Evolutionary conservation across 805 yeast species (phyloP), one percentile per base, ranked within the genome.

Genomic region (Candida silvicultrix): DNA sequence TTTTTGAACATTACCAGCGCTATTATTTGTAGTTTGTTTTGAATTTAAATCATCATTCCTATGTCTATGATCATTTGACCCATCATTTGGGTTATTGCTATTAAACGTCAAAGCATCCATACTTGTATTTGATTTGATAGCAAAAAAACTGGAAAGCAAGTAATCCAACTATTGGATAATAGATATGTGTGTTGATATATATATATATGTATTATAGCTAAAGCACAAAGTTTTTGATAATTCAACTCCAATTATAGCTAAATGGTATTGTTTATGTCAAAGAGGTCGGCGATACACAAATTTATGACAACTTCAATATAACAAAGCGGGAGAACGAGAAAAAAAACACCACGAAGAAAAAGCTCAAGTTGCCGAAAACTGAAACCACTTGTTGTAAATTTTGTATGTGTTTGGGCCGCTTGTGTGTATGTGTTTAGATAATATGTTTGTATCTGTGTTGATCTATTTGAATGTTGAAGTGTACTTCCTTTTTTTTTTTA

Each of bases 51-150:
- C 39, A 21, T 37, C 39, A 16, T 11, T 11, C 11, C 39, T 37
- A 14, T 23, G 25, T 23, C 25, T 23, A 23, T 23, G 25, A 23
- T 23, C 25, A 23, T 19, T 18, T 23, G 12, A 34, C 22, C 41
- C n/a, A 16, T 31, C 29, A 21, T 42, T 44, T 18, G 31, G 22
- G 16, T 38, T 42, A 28, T 48, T 45, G 35, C 42, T 45, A 46
- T 45, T 49, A 21, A 45, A 45, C 3, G 45, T 40, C 51, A 52
- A 38, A 18, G 54, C 25, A 49, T 49, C 49, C 57, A 53, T 53
- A n/a, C 18, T 31, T 31, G 18, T n/a, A 10, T 15, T 16, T 15
- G n/a, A n/a, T 28, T 28, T 28, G 31, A 28, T 28, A 28, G 31
- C 31, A 28, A 28, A 28, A 28, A 10, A 23, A 23, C n/a, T n/a